Evolutionary conservation across 106 monocot species (phyloP).

Genomic region (Acorus gramineus): DNA sequence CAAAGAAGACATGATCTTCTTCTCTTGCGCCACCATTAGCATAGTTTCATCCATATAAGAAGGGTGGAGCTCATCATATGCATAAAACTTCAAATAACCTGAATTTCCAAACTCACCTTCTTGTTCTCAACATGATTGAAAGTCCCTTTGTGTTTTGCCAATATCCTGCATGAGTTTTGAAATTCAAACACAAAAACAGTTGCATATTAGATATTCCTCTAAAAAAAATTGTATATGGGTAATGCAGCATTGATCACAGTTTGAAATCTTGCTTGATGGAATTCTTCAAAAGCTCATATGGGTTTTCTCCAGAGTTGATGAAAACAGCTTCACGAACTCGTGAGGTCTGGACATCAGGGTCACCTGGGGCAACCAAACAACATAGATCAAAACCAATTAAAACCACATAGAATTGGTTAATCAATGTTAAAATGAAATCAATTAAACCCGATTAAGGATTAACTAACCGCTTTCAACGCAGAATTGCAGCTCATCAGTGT

Average conservation of each 20-base stretch:
- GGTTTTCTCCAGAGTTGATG: conserved; percentile 20
- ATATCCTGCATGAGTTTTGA: conserved; percentile 7
- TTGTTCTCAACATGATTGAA: conserved; percentile 32
- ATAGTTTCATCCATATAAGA: too few relatives aligned
- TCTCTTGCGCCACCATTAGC: too few relatives aligned
- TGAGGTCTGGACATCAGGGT: conserved; percentile 15
- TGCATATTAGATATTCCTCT: background rate
- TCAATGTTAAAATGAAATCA: too few relatives aligned
- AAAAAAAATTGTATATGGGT: background rate
- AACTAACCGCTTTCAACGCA: conserved; percentile 30
- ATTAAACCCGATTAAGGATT: background rate
- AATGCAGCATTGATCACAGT: too few relatives aligned
- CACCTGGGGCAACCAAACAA: conserved; percentile 7
- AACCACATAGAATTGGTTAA: background rate
- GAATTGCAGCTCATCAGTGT: conserved; percentile 19
- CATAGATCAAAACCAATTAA: background rate
- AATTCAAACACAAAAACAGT: background rate
- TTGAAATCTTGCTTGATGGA: conserved; percentile 18
- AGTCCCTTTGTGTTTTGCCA: conserved; percentile 27
- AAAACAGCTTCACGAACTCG: conserved; percentile 18
- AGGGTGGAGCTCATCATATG: too few relatives aligned
- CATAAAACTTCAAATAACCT: too few relatives aligned
- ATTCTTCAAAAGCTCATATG: conserved; percentile 20
- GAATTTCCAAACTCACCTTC: conserved; percentile 9
- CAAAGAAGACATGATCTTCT: too few relatives aligned